These are phyloP conservation scores for Allomyces macrogynus DNA, from an alignment of 192 early-diverging fungal genomes.

Conservation along the genomic window DNA sequence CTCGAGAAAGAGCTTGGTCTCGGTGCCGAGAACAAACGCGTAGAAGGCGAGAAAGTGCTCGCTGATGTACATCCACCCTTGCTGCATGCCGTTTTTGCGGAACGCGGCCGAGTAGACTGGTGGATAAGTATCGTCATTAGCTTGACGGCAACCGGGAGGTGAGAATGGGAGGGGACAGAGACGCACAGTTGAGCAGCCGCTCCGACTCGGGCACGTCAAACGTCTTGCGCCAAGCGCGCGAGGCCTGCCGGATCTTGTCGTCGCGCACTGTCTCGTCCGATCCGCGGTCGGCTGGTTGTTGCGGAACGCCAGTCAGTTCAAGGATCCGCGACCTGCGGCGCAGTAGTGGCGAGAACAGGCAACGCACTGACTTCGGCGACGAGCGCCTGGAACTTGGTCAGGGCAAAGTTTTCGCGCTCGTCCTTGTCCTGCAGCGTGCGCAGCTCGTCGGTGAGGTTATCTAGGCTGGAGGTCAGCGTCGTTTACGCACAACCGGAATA, in stretches of 20 bases:
- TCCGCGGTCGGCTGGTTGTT: conserved; percentile 28
- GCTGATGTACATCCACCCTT: conserved; percentile 96
- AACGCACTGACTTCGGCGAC: conserved; percentile 15
- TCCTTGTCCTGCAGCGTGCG: conserved; percentile 46
- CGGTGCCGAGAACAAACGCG: conserved; percentile 76
- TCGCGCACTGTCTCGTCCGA: conserved; percentile 64
- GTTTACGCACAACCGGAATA: conserved; percentile 1
- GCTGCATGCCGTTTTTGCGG: conserved; percentile 54
- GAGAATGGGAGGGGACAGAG: background rate
- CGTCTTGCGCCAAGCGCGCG: conserved; percentile 68
- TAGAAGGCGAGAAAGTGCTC: conserved; percentile 87
- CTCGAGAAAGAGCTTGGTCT: conserved; percentile 78
- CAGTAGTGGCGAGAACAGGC: background rate
- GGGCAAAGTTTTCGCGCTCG: conserved; percentile 69
- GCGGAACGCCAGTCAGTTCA: background rate
- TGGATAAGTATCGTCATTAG: too few relatives aligned
- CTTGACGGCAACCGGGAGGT: too few relatives aligned
- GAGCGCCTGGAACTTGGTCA: conserved; percentile 75
- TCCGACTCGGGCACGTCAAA: conserved; percentile 65
- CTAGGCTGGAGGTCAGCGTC: conserved; percentile 18
- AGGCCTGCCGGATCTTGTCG: conserved; percentile 67
- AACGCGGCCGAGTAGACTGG: conserved; percentile 80
- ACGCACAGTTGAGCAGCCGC: conserved; percentile 61
- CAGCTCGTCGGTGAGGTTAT: conserved; percentile 55
- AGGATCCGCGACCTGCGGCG: background rate